These are phyloP conservation scores for Nakaseomyces kungkrabaensis DNA, from an alignment of 1,139 yeast genomes.

Conservation along the genomic window DNA sequence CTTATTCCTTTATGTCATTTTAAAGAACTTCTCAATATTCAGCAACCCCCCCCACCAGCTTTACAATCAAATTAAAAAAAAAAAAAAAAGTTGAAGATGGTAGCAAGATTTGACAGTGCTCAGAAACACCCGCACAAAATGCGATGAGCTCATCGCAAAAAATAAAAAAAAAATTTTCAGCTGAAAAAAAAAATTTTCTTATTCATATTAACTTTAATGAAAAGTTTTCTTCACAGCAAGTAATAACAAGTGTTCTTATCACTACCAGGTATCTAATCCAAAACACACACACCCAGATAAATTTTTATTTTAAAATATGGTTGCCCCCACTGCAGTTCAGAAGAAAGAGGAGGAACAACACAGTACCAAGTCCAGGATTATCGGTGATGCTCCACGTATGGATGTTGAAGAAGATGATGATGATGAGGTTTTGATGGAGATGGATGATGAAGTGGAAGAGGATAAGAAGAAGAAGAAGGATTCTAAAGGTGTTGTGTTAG, in stretches of 20 bases:
- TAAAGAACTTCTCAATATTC: no score
- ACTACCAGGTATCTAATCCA: no score
- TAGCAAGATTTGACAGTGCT: no score
- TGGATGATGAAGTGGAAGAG: constrained; percentile 15
- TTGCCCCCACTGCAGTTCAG: constrained; percentile 58
- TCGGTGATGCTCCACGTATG: constrained; percentile 20
- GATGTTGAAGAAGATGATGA: constrained; percentile 30
- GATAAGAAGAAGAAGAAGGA: constrained; percentile 29
- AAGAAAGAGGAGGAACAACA: constrained; percentile 20
- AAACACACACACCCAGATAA: no score
- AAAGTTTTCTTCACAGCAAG: no score
- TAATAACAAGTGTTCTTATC: no score
- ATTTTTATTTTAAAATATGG: constrained; percentile 34
- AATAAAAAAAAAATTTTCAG: not conserved
- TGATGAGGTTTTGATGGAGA: constrained; percentile 64
- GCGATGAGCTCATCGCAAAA: constrained; percentile 3
- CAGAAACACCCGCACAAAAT: not conserved
- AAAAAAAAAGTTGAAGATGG: no score
- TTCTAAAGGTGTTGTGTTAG: constrained; percentile 53
- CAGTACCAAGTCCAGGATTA: constrained; percentile 12
- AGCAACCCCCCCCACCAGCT: no score
- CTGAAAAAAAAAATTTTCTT: not conserved
- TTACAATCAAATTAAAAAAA: no score
- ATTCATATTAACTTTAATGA: not conserved
- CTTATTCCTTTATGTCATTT: no score